Conservation (phyloP, 257 asterid genomes). For the Ilex aquifolium region DNA sequence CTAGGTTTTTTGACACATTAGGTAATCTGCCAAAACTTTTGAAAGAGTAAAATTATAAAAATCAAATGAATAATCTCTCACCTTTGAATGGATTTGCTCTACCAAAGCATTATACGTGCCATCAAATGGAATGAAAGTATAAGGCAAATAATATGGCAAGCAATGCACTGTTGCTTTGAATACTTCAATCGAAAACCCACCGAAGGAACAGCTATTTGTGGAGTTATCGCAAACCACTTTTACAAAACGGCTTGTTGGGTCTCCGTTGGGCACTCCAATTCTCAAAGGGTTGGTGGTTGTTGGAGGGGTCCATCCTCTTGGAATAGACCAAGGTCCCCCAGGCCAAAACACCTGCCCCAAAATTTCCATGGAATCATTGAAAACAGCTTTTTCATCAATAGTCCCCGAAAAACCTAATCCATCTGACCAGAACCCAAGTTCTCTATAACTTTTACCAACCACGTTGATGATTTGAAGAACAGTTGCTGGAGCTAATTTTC, state of each 20-base stretch:
- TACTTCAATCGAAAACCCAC: slow-evolving; percentile 33
- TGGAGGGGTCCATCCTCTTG: slow-evolving; percentile 39
- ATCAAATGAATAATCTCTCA: not conserved
- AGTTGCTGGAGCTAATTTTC: slow-evolving; percentile 12
- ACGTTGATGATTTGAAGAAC: slow-evolving; percentile 29
- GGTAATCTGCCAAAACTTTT: too few species aligned
- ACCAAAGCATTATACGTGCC: slow-evolving; percentile 25
- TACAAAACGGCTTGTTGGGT: slow-evolving; percentile 21
- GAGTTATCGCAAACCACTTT: slow-evolving; percentile 17
- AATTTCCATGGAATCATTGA: slow-evolving; percentile 19
- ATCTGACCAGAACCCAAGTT: slow-evolving; percentile 29
- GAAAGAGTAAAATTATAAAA: too few species aligned
- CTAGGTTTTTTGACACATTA: too few species aligned
- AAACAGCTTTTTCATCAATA: not conserved
- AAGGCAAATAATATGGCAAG: slow-evolving; percentile 14
- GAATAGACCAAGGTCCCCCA: slow-evolving; percentile 16
- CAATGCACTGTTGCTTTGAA: slow-evolving; percentile 12
- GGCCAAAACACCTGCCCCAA: slow-evolving; percentile 33
- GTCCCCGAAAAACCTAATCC: slow-evolving; percentile 21
- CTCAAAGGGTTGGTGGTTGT: slow-evolving; percentile 12
- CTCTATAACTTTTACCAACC: slow-evolving; percentile 23
- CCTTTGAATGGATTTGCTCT: slow-evolving; percentile 26
- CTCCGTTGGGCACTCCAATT: slow-evolving; percentile 31
- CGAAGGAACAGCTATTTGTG: not conserved
- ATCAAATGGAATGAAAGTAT: slow-evolving; percentile 12